phyloP scores from a whole-genome alignment of 169 alveolate species.

The Hepatocystis sp. region DNA sequence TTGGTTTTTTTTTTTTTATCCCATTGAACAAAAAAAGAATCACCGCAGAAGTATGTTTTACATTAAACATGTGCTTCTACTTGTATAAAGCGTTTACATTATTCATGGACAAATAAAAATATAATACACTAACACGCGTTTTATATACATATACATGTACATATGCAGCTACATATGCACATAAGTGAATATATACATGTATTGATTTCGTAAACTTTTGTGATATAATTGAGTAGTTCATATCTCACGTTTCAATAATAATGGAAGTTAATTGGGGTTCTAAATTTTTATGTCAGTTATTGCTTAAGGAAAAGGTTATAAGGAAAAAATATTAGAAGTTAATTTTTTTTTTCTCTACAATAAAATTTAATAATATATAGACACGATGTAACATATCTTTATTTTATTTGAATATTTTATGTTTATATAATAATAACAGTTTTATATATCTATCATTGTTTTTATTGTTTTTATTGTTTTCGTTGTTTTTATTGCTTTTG shows the following conservation, averaged over 20 bases:
- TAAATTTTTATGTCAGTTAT: conserved; percentile 36
- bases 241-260: neutral
- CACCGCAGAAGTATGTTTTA: no score
- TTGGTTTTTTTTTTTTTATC: no score
- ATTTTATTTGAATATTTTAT: no score
- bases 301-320: conserved; percentile 57
- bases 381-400: neutral
- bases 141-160: neutral
- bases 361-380: neutral
- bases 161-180: neutral
- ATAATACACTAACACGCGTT: neutral
- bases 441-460: no score
- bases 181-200: neutral
- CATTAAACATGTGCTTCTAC: no score
- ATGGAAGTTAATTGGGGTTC: conserved; percentile 70
- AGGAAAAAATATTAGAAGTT: neutral
- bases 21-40: no score
- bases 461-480: no score
- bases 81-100: no score
- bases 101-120: no score
- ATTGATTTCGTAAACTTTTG: neutral
- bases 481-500: no score
- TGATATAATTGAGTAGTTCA: neutral
- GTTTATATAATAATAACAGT: no score
- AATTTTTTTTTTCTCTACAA: neutral